Percentiles rank a stretch among this genome's conserved stretches.
phyloP scores from a whole-genome alignment of 2,329 filamentous ascomycete species.

The Talaromyces sp. region DNA sequence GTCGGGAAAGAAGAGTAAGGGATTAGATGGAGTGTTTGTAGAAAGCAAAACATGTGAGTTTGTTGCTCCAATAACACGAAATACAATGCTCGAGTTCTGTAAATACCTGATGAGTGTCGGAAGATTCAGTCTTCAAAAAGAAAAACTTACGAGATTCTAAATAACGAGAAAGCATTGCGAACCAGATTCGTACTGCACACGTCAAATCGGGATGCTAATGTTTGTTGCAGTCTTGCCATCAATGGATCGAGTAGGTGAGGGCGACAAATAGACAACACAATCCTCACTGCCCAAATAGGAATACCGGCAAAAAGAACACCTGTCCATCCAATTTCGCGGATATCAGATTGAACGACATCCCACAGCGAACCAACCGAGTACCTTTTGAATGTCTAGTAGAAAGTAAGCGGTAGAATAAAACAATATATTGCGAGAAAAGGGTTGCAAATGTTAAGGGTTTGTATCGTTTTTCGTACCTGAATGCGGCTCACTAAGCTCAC shows the following conservation, averaged over 20 bases:
- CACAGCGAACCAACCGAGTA: slow-evolving; percentile 34
- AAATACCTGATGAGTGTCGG: slow-evolving; percentile 13
- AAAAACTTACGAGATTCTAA: slow-evolving; percentile 8
- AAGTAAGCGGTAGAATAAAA: background rate
- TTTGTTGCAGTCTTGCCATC: slow-evolving; percentile 25
- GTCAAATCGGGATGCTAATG: slow-evolving; percentile 1
- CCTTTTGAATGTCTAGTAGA: slow-evolving; percentile 32
- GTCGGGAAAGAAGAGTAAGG: slow-evolving; percentile 29
- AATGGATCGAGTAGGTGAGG: slow-evolving; percentile 33
- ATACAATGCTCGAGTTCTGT: slow-evolving; percentile 30
- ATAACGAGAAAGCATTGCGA: background rate
- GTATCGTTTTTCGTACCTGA: slow-evolving; percentile 26
- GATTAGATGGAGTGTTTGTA: slow-evolving; percentile 40
- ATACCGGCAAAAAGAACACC: slow-evolving; percentile 40
- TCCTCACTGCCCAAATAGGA: slow-evolving; percentile 34
- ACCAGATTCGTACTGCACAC: slow-evolving; percentile 16
- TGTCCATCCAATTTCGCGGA: slow-evolving; percentile 26
- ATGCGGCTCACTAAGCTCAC: slow-evolving; percentile 33
- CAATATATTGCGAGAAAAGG: background rate
- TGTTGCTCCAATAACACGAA: slow-evolving; percentile 35
- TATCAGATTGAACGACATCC: slow-evolving; percentile 34
- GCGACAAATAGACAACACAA: slow-evolving; percentile 33
- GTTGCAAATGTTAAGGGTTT: background rate
- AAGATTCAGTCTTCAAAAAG: background rate
- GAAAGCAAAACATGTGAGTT: slow-evolving; percentile 38